Evolutionary conservation across 2,329 filamentous ascomycete species (phyloP).

Genomic region (Ampelomyces quisqualis): DNA sequence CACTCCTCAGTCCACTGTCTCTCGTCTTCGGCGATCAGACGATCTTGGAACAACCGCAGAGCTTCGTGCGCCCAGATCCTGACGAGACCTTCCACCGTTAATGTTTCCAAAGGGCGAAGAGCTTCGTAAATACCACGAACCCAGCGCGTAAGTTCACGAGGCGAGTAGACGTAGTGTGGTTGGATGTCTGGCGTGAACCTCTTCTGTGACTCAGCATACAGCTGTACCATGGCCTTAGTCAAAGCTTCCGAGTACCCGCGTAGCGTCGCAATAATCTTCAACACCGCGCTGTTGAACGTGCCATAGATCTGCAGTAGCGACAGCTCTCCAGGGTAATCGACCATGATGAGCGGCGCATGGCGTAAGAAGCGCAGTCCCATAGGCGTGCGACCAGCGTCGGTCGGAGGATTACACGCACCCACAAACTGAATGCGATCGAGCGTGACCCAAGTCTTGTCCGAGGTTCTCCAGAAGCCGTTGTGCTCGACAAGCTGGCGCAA

Average conservation of each 20-base stretch:
- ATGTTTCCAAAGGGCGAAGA: slow-evolving; percentile 83
- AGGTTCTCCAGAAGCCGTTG: slow-evolving; percentile 98
- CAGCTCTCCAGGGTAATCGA: slow-evolving; percentile 94
- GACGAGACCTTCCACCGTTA: slow-evolving; percentile 87
- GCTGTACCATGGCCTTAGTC: slow-evolving; percentile 95
- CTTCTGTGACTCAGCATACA: slow-evolving; percentile 92
- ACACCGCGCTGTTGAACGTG: slow-evolving; percentile 92
- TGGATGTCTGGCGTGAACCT: slow-evolving; percentile 96
- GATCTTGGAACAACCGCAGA: slow-evolving; percentile 92
- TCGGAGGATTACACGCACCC: slow-evolving; percentile 96
- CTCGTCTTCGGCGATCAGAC: slow-evolving; percentile 91
- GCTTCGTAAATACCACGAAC: slow-evolving; percentile 97
- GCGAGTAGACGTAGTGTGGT: slow-evolving; percentile 98
- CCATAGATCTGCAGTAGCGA: slow-evolving; percentile 97
- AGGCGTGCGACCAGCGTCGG: slow-evolving; percentile 92
- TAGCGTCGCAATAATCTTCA: slow-evolving; percentile 95
- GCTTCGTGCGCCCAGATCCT: slow-evolving; percentile 99
- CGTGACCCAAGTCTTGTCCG: slow-evolving; percentile 96
- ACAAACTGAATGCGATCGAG: slow-evolving; percentile 98
- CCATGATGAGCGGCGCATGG: slow-evolving; percentile 98
- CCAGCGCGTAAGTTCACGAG: slow-evolving; percentile 96
- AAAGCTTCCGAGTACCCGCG: slow-evolving; percentile 92
- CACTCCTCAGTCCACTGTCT: slow-evolving; percentile 91
- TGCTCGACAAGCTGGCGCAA: slow-evolving; percentile 96
- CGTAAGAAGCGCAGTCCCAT: slow-evolving; percentile 91